phyloP scores from a whole-genome alignment of 2,329 filamentous ascomycete species.

The Dothistroma septosporum region DNA sequence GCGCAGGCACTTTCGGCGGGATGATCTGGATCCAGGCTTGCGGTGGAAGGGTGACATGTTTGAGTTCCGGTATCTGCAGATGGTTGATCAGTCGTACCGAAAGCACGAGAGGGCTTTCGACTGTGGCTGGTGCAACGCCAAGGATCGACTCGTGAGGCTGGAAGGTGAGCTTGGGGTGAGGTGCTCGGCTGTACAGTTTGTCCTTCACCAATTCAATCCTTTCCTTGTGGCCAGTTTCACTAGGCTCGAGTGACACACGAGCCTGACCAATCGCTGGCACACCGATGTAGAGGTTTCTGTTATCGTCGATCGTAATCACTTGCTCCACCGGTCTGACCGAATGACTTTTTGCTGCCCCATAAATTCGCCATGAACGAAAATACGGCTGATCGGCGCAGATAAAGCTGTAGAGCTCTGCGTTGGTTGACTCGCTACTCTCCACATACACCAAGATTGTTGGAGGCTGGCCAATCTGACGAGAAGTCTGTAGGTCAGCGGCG shows the following conservation, averaged over 20 bases:
- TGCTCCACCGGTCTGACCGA: too few species aligned
- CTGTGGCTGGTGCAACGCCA: background rate
- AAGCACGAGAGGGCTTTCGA: background rate
- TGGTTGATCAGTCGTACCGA: background rate
- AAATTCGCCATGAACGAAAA: too few species aligned
- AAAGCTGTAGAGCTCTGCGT: too few species aligned
- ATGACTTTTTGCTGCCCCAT: too few species aligned
- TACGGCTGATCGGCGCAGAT: too few species aligned
- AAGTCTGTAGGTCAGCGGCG: background rate
- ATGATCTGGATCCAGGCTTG: background rate
- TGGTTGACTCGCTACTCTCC: background rate
- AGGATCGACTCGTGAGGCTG: background rate
- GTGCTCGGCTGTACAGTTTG: background rate
- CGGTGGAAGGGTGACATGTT: background rate
- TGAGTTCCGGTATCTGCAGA: background rate
- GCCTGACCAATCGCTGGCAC: background rate
- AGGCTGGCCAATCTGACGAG: background rate
- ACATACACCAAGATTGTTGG: background rate
- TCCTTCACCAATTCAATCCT: background rate
- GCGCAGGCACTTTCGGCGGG: background rate
- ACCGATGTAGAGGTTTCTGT: background rate
- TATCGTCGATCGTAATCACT: too few species aligned
- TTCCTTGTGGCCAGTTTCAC: background rate
- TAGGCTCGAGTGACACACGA: background rate
- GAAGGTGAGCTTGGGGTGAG: background rate